These are phyloP conservation scores for Lecanosticta acicola DNA, from an alignment of 2,329 filamentous ascomycete species.

Conservation along the genomic window DNA sequence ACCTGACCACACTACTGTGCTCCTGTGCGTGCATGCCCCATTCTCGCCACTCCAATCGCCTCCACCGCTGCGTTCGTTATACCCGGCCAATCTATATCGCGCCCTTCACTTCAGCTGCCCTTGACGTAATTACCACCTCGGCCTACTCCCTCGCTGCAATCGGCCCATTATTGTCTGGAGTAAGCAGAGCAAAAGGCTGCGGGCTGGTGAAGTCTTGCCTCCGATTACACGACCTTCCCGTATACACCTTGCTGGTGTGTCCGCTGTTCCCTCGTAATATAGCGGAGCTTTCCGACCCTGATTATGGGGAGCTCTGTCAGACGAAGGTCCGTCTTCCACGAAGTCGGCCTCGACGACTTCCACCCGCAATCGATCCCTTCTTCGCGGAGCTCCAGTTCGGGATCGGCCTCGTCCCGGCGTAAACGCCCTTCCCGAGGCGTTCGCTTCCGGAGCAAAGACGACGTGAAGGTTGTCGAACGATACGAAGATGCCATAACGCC, in stretches of 20 bases:
- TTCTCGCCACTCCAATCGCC: slow-evolving; percentile 1
- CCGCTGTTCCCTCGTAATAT: background rate
- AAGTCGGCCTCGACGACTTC: slow-evolving; percentile 6
- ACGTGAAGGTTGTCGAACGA: slow-evolving; percentile 24
- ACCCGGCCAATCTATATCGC: slow-evolving; percentile 1
- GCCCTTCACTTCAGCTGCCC: background rate
- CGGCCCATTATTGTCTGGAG: background rate
- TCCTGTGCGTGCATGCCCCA: slow-evolving; percentile 1
- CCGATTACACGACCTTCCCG: slow-evolving; percentile 1
- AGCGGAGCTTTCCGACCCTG: background rate
- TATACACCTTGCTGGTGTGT: background rate
- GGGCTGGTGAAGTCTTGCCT: background rate
- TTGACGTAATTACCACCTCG: background rate
- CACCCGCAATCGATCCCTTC: background rate
- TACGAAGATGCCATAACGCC: slow-evolving; percentile 17
- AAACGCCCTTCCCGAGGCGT: slow-evolving; percentile 15
- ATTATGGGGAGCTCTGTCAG: slow-evolving; percentile 6
- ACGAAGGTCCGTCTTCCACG: slow-evolving; percentile 6
- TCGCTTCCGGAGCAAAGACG: slow-evolving; percentile 27
- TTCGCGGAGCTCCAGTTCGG: background rate
- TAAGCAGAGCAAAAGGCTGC: background rate
- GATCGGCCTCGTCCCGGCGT: slow-evolving; percentile 4
- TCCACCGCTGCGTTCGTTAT: background rate
- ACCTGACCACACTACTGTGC: too few relatives aligned
- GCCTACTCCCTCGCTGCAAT: background rate